A percentile compares a stretch with the other conserved stretches of the same genome.
phyloP scores from a whole-genome alignment of 129 eudicot species.

The Daucus carota region DNA sequence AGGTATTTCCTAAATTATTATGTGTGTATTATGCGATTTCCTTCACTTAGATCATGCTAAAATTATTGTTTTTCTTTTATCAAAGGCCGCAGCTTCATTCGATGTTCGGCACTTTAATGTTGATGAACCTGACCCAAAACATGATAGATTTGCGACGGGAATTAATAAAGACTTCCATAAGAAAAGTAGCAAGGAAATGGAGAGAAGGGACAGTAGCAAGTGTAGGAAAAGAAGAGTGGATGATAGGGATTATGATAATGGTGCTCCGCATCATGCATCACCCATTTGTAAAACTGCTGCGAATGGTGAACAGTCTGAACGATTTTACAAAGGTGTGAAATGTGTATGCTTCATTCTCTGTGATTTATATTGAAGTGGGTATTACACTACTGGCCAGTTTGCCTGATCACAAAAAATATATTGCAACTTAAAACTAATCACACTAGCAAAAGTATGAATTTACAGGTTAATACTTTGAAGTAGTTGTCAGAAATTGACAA shows the following conservation, averaged over 20 bases:
- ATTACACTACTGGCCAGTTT: background rate
- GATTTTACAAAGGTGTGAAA: slow-evolving; percentile 44
- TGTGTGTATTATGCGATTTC: background rate
- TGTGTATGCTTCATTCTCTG: background rate
- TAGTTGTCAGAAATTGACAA: background rate
- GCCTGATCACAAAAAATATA: background rate
- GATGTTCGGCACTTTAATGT: slow-evolving; percentile 35
- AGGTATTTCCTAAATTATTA: slow-evolving; percentile 32
- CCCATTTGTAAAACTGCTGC: slow-evolving; percentile 36
- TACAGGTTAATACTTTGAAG: background rate
- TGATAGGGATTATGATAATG: slow-evolving; percentile 30
- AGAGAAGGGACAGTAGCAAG: slow-evolving; percentile 32
- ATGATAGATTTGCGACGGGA: slow-evolving; percentile 28
- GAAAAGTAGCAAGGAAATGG: slow-evolving; percentile 38
- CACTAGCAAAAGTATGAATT: background rate
- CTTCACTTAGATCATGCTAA: background rate
- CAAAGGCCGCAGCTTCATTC: slow-evolving; percentile 36
- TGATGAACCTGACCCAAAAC: slow-evolving; percentile 32
- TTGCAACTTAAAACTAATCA: background rate
- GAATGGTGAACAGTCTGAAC: slow-evolving; percentile 49
- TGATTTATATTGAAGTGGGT: background rate
- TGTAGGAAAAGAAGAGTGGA: slow-evolving; percentile 32
- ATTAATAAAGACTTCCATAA: slow-evolving; percentile 37
- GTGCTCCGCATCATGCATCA: slow-evolving; percentile 17
- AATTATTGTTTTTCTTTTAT: slow-evolving; percentile 11